Conservation (phyloP, 306 rosid genomes). For the Citrullus mucosospermus region DNA sequence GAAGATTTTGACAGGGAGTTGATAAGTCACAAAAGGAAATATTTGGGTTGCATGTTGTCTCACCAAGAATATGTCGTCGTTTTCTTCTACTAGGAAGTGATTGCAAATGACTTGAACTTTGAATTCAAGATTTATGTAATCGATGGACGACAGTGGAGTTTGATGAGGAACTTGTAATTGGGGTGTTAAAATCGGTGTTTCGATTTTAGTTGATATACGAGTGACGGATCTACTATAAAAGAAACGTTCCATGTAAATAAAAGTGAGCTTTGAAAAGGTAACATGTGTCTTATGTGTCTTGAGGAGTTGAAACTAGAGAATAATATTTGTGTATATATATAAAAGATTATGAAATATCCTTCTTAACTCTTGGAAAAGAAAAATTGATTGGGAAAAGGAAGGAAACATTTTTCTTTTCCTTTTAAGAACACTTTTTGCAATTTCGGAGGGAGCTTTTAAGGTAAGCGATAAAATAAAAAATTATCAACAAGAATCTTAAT, state of each 20-base stretch:
- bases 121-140: background rate
- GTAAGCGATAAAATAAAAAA: too few species aligned
- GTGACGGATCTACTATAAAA: background rate
- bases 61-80: background rate
- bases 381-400: too few species aligned
- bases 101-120: background rate
- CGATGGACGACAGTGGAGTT: background rate
- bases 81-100: background rate
- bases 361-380: too few species aligned
- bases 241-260: background rate
- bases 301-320: too few species aligned
- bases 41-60: background rate
- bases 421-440: too few species aligned
- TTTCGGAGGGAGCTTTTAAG: too few species aligned
- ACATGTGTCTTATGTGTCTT: too few species aligned
- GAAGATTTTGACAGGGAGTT: background rate
- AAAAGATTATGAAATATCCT: too few species aligned
- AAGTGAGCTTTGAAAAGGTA: too few species aligned
- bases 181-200: background rate
- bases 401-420: too few species aligned
- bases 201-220: background rate
- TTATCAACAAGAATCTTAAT: too few species aligned
- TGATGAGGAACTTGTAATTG: background rate
- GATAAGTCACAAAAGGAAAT: background rate
- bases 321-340: too few species aligned